A percentile compares a stretch with the other conserved stretches of the same genome.
These are phyloP conservation scores for Ceratocystis diversiconidia DNA, from an alignment of 2,329 filamentous ascomycete species.

Conservation along the genomic window DNA sequence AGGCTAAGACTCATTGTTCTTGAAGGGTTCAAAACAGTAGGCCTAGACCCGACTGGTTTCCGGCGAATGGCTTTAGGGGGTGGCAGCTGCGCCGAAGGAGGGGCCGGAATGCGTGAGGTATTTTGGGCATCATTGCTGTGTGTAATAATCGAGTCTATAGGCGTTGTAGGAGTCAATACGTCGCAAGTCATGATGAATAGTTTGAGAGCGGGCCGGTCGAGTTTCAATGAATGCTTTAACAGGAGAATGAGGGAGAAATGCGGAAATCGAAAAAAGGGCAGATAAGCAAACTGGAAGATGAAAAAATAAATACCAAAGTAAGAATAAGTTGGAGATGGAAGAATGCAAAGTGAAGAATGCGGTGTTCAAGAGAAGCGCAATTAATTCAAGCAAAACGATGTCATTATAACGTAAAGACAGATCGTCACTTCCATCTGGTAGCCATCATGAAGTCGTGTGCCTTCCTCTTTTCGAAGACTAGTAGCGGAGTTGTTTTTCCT, in stretches of 20 bases:
- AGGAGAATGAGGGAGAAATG: neutral
- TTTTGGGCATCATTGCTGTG: neutral
- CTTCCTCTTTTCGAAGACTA: neutral
- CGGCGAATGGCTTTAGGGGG: neutral
- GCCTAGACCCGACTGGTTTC: neutral
- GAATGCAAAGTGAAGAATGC: neutral
- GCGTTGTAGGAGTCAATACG: neutral
- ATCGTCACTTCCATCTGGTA: neutral
- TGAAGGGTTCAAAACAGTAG: neutral
- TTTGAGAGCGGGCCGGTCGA: neutral
- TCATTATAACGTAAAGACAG: neutral
- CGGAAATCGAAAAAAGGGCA: neutral
- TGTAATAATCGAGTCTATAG: neutral
- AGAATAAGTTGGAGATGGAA: neutral
- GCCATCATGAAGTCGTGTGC: neutral
- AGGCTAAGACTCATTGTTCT: neutral
- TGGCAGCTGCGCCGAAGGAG: neutral
- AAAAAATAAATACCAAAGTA: constrained; percentile 3
- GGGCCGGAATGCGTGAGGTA: neutral
- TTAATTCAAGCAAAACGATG: neutral
- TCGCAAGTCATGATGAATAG: neutral
- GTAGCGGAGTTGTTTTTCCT: neutral
- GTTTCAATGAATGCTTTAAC: neutral
- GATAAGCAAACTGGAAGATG: constrained; percentile 2
- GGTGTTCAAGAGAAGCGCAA: neutral